A percentile compares a stretch with the other conserved stretches of the same genome.
phyloP scores from a whole-genome alignment of 345 rosid species.

The Eucalyptus tenuipes region DNA sequence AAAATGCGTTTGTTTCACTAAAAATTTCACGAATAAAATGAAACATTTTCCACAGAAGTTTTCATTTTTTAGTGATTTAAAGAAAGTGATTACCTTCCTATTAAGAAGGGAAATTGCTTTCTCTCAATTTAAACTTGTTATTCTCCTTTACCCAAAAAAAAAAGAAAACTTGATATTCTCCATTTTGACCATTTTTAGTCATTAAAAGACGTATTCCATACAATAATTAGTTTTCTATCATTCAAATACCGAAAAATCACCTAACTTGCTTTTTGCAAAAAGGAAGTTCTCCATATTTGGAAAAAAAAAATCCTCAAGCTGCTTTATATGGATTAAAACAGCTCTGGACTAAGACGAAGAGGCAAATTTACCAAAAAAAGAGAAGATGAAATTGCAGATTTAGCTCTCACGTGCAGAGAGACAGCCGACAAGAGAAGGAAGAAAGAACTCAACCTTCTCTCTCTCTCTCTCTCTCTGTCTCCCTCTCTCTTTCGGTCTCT shows the following conservation, averaged over 20 bases:
- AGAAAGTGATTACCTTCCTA: not conserved
- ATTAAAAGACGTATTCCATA: rapidly evolving
- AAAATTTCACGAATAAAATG: not conserved
- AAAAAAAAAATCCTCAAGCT: not conserved
- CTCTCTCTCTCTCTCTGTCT: not conserved
- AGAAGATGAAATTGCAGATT: not conserved
- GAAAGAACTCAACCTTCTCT: not conserved
- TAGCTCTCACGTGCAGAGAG: not conserved
- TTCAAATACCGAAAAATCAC: not conserved
- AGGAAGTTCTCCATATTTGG: not conserved
- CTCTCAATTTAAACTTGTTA: not conserved
- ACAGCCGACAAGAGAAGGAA: not conserved
- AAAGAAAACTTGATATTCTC: not conserved
- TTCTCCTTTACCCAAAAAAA: too few relatives aligned
- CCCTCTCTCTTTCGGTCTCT: not conserved
- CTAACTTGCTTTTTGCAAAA: not conserved
- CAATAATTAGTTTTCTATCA: rapidly evolving
- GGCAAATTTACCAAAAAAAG: not conserved
- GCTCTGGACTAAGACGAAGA: not conserved
- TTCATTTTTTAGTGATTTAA: not conserved
- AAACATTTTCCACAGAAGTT: rapidly evolving
- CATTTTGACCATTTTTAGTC: rapidly evolving
- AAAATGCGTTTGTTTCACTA: not conserved
- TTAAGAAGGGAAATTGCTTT: not conserved
- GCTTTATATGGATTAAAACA: not conserved